Evolutionary conservation across 2,329 filamentous ascomycete genomes (phyloP).

Genomic region (Sporothrix sp.): DNA sequence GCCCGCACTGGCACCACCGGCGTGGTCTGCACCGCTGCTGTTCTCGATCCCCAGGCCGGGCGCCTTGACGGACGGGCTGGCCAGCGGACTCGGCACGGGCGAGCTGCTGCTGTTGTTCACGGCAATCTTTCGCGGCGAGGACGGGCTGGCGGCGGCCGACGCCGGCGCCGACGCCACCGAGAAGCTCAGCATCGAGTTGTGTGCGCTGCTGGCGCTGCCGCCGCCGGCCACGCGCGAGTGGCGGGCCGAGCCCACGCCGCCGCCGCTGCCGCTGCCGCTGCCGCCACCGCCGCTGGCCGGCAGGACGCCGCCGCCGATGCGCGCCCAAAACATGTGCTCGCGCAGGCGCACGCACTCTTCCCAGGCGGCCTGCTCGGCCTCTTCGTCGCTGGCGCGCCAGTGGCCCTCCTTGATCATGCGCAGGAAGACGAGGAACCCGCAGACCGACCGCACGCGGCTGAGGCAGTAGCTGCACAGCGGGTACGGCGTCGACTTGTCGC

Average conservation of each 20-base stretch:
- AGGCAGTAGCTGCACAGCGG: slow-evolving; percentile 86
- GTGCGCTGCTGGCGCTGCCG: slow-evolving; percentile 1
- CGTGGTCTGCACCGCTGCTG: background rate
- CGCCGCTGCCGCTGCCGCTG: background rate
- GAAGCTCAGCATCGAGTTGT: slow-evolving; percentile 1
- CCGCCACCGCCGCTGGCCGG: slow-evolving; percentile 36
- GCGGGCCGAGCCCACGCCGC: background rate
- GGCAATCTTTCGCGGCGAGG: background rate
- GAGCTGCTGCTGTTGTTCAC: slow-evolving; percentile 8
- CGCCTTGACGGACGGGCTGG: slow-evolving; percentile 4
- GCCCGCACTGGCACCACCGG: background rate
- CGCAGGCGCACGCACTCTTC: slow-evolving; percentile 83
- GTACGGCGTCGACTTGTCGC: slow-evolving; percentile 77
- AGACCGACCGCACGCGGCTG: slow-evolving; percentile 71
- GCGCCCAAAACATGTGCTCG: slow-evolving; percentile 95
- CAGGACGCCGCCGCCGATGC: slow-evolving; percentile 83
- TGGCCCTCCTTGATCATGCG: slow-evolving; percentile 88
- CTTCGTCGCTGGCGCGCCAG: slow-evolving; percentile 73
- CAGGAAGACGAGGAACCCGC: slow-evolving; percentile 86
- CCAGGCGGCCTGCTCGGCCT: slow-evolving; percentile 83
- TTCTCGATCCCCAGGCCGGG: background rate
- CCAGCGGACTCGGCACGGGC: slow-evolving; percentile 1
- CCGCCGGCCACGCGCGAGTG: slow-evolving; percentile 5
- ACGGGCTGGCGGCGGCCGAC: background rate
- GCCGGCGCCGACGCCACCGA: slow-evolving; percentile 1